Percentiles rank a stretch among this genome's conserved stretches.
Evolutionary conservation across 2,329 filamentous ascomycete species (phyloP).

Genomic region (Apiospora saccharicola): DNA sequence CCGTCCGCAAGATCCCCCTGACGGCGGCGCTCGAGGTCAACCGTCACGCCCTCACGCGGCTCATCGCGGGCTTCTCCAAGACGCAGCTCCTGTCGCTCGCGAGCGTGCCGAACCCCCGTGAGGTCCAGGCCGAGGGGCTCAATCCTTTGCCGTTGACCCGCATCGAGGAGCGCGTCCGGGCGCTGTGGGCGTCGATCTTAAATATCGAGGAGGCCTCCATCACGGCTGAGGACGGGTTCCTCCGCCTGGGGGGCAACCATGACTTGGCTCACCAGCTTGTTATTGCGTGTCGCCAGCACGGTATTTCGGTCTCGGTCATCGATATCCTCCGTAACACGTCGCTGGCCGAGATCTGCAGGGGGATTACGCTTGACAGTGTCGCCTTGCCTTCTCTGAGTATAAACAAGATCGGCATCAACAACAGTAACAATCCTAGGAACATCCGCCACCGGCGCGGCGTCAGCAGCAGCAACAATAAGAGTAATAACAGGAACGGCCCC

Average conservation of each 20-base stretch:
- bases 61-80: conserved; percentile 50
- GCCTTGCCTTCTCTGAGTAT: neutral
- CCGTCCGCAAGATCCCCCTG: conserved; percentile 55
- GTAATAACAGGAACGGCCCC: conserved; percentile 17
- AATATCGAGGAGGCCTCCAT: conserved; percentile 49
- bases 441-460: neutral
- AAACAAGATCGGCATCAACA: neutral
- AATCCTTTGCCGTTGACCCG: conserved; percentile 58
- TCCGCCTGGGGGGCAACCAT: conserved; percentile 55
- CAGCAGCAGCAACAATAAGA: conserved; percentile 19
- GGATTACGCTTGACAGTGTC: conserved; percentile 31
- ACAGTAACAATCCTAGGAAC: neutral
- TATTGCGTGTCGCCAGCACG: conserved; percentile 51
- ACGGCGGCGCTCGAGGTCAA: conserved; percentile 60
- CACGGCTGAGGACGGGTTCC: conserved; percentile 52
- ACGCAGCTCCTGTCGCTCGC: conserved; percentile 53
- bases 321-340: conserved; percentile 51
- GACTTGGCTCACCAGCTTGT: conserved; percentile 54
- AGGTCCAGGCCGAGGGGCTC: conserved; percentile 45
- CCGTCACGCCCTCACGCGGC: conserved; percentile 54
- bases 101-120: conserved; percentile 45
- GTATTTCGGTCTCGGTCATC: conserved; percentile 49
- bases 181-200: conserved; percentile 56
- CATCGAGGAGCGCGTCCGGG: conserved; percentile 55
- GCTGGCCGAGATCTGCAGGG: conserved; percentile 54